Percentiles rank a stretch among this genome's conserved stretches.
Evolutionary conservation across 805 yeast species (phyloP).

Genomic region (Diddensiella transvaalensis): DNA sequence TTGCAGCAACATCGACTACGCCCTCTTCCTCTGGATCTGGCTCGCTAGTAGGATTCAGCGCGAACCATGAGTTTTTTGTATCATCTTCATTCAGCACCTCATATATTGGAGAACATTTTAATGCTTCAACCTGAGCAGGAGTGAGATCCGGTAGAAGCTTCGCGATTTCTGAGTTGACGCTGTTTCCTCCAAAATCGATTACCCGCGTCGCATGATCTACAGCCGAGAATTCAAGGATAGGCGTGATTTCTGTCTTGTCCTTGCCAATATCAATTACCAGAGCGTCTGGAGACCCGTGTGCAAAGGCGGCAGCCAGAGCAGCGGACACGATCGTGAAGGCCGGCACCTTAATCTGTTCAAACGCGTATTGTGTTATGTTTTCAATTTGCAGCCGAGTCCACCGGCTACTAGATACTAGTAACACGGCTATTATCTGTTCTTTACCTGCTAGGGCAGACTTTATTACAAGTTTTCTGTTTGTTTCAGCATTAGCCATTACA

Average conservation of each 20-base stretch:
- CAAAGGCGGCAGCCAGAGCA: constrained; percentile 67
- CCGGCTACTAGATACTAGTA: constrained; percentile 58
- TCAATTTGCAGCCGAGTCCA: constrained; percentile 75
- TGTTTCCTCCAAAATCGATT: constrained; percentile 57
- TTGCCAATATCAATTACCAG: constrained; percentile 79
- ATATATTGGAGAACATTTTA: constrained; percentile 70
- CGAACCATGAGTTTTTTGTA: constrained; percentile 59
- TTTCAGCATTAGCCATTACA: constrained; percentile 35
- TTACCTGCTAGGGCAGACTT: constrained; percentile 43
- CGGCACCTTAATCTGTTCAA: constrained; percentile 68
- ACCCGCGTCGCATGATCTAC: constrained; percentile 51
- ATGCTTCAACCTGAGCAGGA: constrained; percentile 59
- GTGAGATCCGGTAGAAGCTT: constrained; percentile 56
- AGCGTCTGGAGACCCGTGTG: constrained; percentile 59
- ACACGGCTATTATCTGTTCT: constrained; percentile 54
- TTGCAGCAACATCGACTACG: constrained; percentile 81
- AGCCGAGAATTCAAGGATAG: constrained; percentile 71
- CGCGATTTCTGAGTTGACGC: constrained; percentile 53
- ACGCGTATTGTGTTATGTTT: constrained; percentile 64
- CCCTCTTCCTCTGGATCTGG: constrained; percentile 54
- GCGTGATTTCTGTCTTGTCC: constrained; percentile 69
- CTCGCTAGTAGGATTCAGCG: constrained; percentile 42
- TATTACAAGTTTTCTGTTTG: constrained; percentile 44
- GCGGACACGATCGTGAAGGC: constrained; percentile 69
- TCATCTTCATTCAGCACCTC: constrained; percentile 71